Base-by-base conservation (phyloP, 306 rosid species). In the Arachis hypogaea region DNA sequence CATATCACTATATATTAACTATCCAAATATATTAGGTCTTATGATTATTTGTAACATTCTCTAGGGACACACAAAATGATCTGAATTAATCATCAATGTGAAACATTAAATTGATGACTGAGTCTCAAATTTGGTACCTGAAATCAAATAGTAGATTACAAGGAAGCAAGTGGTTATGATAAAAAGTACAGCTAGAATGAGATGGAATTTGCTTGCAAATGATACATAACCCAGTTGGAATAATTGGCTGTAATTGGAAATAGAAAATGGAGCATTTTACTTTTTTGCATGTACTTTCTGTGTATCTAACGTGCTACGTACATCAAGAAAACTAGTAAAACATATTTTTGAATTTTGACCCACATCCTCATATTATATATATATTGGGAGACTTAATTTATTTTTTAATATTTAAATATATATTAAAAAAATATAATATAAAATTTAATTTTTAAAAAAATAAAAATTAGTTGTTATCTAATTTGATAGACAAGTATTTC, bases 101-200 rank as follows among this genome's bases (percentile, higher is more conserved):
- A 59, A 42, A 11, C 1, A n/a, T 57, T 40, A 40, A 47, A 69
- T 22, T 69, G 46, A 76, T 63, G 46, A 76, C 69, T 28, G 74
- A 22, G 30, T n/a, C 10, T 4, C 5, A 52, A n/a, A 18, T 66
- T 55, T 66, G 57, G 55, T 14, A 43, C 36, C 58, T 58, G n/a
- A 42, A 18, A 73, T 10, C 9, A 58, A 82, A 40, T 72, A 36
- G 42, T 63, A 54, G 56, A 38, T 36, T 69, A 33, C 56, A 29
- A 7, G 76, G 46, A 11, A 58, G 47, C 66, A 78, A 78, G 67
- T 74, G 40, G 58, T 67, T 3, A 64, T 55, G 9, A 69, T 2
- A 22, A 18, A 18, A 69, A 46, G 30, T 58, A 70, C 83, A 78
- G 86, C 80, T 78, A 74, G 75, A 60, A 74, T 82, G 81, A 78